A percentile compares a stretch with the other conserved stretches of the same genome.
phyloP scores from a whole-genome alignment of 257 asterid species.

The Apocynum venetum region DNA sequence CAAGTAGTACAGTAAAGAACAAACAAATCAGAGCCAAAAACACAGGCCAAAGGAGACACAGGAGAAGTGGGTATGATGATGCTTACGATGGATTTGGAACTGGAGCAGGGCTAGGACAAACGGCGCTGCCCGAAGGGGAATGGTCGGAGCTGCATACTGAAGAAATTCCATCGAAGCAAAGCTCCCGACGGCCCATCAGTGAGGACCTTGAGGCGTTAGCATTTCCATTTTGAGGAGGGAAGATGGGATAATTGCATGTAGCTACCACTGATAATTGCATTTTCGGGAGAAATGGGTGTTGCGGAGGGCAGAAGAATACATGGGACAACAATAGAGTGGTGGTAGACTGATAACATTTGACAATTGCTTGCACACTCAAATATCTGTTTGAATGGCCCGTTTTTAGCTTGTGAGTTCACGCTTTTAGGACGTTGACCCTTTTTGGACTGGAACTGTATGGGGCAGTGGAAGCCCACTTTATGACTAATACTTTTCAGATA shows the following conservation, averaged over 20 bases:
- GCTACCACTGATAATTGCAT: conserved; percentile 7
- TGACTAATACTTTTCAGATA: background rate
- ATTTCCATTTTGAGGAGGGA: background rate
- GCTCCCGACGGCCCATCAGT: conserved; percentile 70
- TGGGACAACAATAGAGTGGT: too few species aligned
- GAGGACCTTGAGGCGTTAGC: conserved; percentile 12
- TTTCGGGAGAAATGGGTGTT: background rate
- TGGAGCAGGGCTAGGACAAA: conserved; percentile 30
- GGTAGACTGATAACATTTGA: too few species aligned
- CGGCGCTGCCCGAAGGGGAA: conserved; percentile 16
- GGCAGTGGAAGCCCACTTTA: background rate
- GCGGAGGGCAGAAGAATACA: background rate
- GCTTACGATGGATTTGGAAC: conserved; percentile 35
- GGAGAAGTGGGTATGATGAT: background rate
- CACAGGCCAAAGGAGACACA: background rate
- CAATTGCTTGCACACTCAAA: background rate
- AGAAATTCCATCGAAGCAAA: conserved; percentile 52
- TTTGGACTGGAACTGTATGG: background rate
- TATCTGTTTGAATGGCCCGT: background rate
- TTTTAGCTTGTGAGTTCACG: background rate
- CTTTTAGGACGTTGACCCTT: background rate
- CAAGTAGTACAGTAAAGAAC: background rate
- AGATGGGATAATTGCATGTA: background rate
- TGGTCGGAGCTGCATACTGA: conserved; percentile 37
- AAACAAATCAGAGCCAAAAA: conserved; percentile 4